Evolutionary conservation across 805 yeast genomes (phyloP).

Genomic region (Yamadazyma scolyti): DNA sequence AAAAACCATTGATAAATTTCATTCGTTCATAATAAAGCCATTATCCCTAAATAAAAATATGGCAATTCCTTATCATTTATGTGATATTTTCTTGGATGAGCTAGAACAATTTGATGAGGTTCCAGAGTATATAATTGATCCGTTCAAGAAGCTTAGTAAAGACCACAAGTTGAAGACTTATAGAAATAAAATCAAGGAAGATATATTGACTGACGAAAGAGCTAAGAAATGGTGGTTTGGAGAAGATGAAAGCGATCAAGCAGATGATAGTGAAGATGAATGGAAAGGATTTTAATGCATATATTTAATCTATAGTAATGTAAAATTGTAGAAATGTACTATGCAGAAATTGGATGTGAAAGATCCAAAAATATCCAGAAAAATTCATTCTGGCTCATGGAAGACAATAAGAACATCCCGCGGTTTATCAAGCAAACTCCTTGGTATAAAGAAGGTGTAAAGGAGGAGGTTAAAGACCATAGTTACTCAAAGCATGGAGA

Average conservation of each 20-base stretch:
- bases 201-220: conserved; percentile 62
- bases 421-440: conserved; percentile 36
- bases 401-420: conserved; percentile 30
- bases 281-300: conserved; percentile 34
- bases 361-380: too few relatives aligned
- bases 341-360: too few relatives aligned
- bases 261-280: conserved; percentile 19
- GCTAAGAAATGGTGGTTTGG: conserved; percentile 61
- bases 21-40: conserved; percentile 42
- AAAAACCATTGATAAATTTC: conserved; percentile 42
- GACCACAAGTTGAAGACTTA: conserved; percentile 57
- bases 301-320: too few relatives aligned
- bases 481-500: conserved; percentile 52
- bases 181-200: conserved; percentile 60
- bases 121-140: conserved; percentile 45
- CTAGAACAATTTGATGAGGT: conserved; percentile 66
- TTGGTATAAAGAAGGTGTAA: conserved; percentile 28
- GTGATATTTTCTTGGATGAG: conserved; percentile 84
- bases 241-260: conserved; percentile 18
- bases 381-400: too few relatives aligned
- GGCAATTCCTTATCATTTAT: conserved; percentile 79
- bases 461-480: conserved; percentile 27
- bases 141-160: conserved; percentile 52
- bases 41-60: conserved; percentile 56
- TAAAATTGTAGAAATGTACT: too few relatives aligned